These are phyloP conservation scores for Ustilago bromivora DNA, from an alignment of 1,284 basidiomycete species.

Conservation along the genomic window DNA sequence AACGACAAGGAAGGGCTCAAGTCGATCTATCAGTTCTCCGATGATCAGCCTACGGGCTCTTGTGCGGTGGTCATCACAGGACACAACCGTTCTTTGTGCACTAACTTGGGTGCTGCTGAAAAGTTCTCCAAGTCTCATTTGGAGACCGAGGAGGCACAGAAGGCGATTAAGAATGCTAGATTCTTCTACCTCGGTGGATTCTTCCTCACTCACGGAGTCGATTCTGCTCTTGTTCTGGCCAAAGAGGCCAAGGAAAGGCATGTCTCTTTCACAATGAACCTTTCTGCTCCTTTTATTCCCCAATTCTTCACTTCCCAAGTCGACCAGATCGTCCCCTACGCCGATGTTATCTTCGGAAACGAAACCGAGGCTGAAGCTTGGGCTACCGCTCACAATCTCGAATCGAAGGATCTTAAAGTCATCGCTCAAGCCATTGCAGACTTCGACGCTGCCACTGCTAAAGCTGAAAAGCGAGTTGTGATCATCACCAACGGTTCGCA, in stretches of 20 bases:
- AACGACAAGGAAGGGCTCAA: conserved; percentile 93
- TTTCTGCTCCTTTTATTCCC: conserved; percentile 96
- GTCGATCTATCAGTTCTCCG: conserved; percentile 88
- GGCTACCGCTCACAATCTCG: conserved; percentile 74
- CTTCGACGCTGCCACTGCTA: conserved; percentile 40
- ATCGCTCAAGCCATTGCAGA: conserved; percentile 68
- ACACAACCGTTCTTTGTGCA: conserved; percentile 92
- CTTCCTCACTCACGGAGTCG: conserved; percentile 93
- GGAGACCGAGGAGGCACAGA: conserved; percentile 80
- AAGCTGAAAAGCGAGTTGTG: conserved; percentile 79
- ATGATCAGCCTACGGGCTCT: conserved; percentile 90
- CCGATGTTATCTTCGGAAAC: conserved; percentile 76
- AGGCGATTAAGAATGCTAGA: conserved; percentile 83
- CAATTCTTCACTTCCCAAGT: conserved; percentile 84
- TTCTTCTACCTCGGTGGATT: conserved; percentile 96
- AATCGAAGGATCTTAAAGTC: conserved; percentile 59
- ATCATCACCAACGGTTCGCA: conserved; percentile 91
- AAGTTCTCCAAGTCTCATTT: conserved; percentile 86
- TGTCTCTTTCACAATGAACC: conserved; percentile 81
- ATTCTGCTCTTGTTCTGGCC: conserved; percentile 81
- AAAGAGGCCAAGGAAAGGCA: conserved; percentile 81
- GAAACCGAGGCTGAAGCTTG: conserved; percentile 92
- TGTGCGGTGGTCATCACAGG: conserved; percentile 96
- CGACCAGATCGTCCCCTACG: conserved; percentile 64
- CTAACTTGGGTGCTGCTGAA: conserved; percentile 89